Evolutionary conservation across 768 basidiomycete genomes (phyloP).

Genomic region (Naganishia randhawae): DNA sequence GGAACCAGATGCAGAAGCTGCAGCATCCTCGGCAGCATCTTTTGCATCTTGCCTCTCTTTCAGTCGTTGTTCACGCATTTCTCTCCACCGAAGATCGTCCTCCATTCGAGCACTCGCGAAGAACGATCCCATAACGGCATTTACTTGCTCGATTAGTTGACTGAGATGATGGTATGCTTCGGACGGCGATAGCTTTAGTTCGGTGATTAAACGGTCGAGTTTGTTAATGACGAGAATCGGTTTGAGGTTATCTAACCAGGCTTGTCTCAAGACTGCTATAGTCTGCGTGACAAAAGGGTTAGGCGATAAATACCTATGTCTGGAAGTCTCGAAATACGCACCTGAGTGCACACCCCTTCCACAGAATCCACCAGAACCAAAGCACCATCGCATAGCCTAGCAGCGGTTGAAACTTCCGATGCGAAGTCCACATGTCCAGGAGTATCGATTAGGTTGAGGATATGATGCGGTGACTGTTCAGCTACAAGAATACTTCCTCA

Average conservation of each 20-base stretch:
- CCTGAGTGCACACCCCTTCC: conserved; percentile 97
- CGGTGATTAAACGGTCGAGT: conserved; percentile 86
- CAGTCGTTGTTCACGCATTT: conserved; percentile 79
- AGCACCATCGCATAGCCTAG: conserved; percentile 89
- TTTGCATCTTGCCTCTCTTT: conserved; percentile 54
- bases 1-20: conserved; percentile 12
- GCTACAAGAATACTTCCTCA: conserved; percentile 47
- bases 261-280: conserved; percentile 88
- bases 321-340: conserved; percentile 49
- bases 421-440: conserved; percentile 99
- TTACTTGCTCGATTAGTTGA: conserved; percentile 91
- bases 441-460: conserved; percentile 95
- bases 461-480: conserved; percentile 62
- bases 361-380: conserved; percentile 93
- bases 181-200: conserved; percentile 80
- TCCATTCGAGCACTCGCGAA: conserved; percentile 96
- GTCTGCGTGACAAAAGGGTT: conserved; percentile 58
- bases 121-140: conserved; percentile 95
- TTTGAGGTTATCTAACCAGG: conserved; percentile 80
- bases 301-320: too few species aligned
- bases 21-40: conserved; percentile 58
- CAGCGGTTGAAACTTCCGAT: conserved; percentile 91
- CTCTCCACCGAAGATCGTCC: conserved; percentile 87
- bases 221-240: conserved; percentile 97
- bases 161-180: conserved; percentile 94